These are phyloP conservation scores for Aspergillus egyptiacus DNA, from an alignment of 495 filamentous ascomycete species.

Conservation along the genomic window DNA sequence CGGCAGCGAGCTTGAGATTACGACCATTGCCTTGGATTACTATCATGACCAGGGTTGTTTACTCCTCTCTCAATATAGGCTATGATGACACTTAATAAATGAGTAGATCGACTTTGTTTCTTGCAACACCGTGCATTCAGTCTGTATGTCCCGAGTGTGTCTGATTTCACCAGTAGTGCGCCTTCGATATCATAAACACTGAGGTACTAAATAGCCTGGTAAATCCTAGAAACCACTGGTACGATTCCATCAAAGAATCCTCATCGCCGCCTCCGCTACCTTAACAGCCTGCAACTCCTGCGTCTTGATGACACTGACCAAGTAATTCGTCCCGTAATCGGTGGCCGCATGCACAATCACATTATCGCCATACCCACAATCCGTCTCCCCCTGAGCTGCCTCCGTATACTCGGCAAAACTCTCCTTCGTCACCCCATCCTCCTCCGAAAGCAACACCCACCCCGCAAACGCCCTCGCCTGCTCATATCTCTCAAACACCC, in stretches of 20 bases:
- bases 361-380: conserved; percentile 22
- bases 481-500: conserved; percentile 13
- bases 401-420: conserved; percentile 18
- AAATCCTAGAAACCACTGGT: too few relatives aligned
- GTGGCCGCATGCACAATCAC: conserved; percentile 18
- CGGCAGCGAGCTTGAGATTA: too few relatives aligned
- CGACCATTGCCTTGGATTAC: too few relatives aligned
- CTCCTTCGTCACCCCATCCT: conserved; percentile 12
- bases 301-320: conserved; percentile 17
- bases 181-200: too few relatives aligned
- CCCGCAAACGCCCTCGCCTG: conserved; percentile 16
- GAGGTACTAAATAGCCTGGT: too few relatives aligned
- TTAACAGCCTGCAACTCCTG: conserved; percentile 17
- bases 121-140: too few relatives aligned
- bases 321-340: conserved; percentile 16
- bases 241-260: conserved; percentile 4
- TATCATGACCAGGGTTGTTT: too few relatives aligned
- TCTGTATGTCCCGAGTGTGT: too few relatives aligned
- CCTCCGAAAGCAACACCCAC: conserved; percentile 7
- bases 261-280: conserved; percentile 14
- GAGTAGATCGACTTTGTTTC: too few relatives aligned
- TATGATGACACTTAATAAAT: too few relatives aligned
- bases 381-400: conserved; percentile 13
- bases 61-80: too few relatives aligned
- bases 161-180: too few relatives aligned